Conservation (phyloP, 2,329 filamentous ascomycete genomes). For the Ilyonectria destructans region DNA sequence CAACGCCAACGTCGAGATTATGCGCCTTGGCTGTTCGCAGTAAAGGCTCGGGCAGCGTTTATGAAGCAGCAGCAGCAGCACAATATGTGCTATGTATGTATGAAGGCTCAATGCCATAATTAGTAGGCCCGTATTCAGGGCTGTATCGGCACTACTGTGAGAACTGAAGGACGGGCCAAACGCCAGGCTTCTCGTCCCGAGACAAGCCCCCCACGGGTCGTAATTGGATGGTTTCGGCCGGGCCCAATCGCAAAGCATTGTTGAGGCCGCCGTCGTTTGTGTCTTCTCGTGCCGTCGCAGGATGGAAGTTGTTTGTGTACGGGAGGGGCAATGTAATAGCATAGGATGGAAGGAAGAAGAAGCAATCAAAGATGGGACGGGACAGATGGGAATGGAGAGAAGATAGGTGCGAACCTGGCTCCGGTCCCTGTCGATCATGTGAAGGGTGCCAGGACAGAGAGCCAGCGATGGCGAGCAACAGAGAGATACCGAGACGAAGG, state of each 20-base stretch:
- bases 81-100: not conserved
- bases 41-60: conserved; percentile 11
- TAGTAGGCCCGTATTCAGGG: not conserved
- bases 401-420: not conserved
- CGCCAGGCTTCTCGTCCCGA: conserved; percentile 32
- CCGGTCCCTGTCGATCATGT: not conserved
- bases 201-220: conserved; percentile 32
- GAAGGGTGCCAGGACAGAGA: conserved; percentile 2
- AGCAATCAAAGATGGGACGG: not conserved
- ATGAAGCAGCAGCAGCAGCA: conserved; percentile 9
- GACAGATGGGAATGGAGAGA: not conserved
- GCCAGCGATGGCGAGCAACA: not conserved
- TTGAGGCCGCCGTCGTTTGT: conserved; percentile 18
- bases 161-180: conserved; percentile 28
- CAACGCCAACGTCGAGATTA: conserved; percentile 10
- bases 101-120: conserved; percentile 1
- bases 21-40: conserved; percentile 15
- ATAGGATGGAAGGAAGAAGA: conserved; percentile 10
- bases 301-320: conserved; percentile 2
- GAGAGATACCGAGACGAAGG: conserved; percentile 21
- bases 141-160: conserved; percentile 17
- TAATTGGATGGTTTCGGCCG: conserved; percentile 28
- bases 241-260: not conserved
- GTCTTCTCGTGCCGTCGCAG: not conserved
- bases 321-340: conserved; percentile 12